phyloP scores from a whole-genome alignment of 2,329 filamentous ascomycete species.

The Ascochyta rabiei region DNA sequence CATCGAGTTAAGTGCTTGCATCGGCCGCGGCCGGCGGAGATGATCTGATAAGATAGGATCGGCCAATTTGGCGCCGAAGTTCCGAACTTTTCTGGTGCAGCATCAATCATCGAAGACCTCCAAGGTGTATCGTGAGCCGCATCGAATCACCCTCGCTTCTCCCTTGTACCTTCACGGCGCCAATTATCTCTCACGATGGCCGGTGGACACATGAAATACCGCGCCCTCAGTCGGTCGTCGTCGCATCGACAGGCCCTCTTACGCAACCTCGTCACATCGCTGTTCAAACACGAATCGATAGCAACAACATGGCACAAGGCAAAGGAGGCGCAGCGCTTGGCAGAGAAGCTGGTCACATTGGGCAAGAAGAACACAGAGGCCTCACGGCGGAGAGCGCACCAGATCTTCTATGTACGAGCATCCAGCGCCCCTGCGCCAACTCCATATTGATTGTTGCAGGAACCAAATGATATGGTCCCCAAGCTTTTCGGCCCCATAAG shows the following conservation, averaged over 20 bases:
- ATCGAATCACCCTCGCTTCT: conserved; percentile 12
- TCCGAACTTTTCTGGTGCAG: conserved; percentile 34
- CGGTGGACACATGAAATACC: conserved; percentile 84
- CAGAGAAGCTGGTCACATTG: conserved; percentile 91
- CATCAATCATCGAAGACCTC: conserved; percentile 10
- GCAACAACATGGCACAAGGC: conserved; percentile 95
- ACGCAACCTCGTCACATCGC: conserved; percentile 92
- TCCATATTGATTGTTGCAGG: conserved; percentile 54
- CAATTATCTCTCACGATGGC: conserved; percentile 66
- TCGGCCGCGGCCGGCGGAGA: conserved; percentile 2
- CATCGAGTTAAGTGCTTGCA: conserved; percentile 32
- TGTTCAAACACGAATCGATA: conserved; percentile 92
- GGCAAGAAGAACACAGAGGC: conserved; percentile 93
- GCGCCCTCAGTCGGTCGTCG: conserved; percentile 83
- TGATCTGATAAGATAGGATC: conserved; percentile 12
- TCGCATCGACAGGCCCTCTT: conserved; percentile 90
- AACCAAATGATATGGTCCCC: conserved; percentile 71
- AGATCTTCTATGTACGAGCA: conserved; percentile 80
- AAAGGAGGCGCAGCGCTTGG: conserved; percentile 92
- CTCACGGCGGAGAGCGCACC: conserved; percentile 73
- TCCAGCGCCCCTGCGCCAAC: conserved; percentile 8
- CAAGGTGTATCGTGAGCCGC: conserved; percentile 8
- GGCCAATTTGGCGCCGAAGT: conserved; percentile 3
- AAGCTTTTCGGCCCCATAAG: conserved; percentile 88
- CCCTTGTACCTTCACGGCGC: conserved; percentile 3